A percentile compares a stretch with the other conserved stretches of the same genome.
These are phyloP conservation scores for Dactylonectria macrodidyma DNA, from an alignment of 2,329 filamentous ascomycete genomes.

Conservation along the genomic window DNA sequence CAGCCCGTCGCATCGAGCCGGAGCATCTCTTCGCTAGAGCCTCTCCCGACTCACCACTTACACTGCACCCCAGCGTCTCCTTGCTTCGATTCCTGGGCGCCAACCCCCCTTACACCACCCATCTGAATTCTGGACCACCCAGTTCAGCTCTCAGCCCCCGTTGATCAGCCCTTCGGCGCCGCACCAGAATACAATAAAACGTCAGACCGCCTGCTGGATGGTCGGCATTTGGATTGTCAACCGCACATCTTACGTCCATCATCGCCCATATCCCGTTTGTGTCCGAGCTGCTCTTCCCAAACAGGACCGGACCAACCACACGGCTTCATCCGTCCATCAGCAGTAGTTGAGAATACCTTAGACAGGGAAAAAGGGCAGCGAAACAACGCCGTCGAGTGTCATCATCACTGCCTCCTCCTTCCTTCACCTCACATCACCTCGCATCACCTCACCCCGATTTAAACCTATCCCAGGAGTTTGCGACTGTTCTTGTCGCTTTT, in stretches of 20 bases:
- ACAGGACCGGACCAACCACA: background rate
- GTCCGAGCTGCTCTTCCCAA: conserved; percentile 27
- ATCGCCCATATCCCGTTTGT: conserved; percentile 32
- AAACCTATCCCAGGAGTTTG: background rate
- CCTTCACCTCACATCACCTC: conserved; percentile 16
- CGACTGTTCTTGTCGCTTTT: conserved; percentile 2
- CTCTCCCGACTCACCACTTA: conserved; percentile 30
- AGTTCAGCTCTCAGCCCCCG: conserved; percentile 35
- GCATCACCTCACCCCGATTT: background rate
- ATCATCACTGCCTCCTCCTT: conserved; percentile 15
- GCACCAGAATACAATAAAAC: conserved; percentile 45
- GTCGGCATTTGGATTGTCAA: conserved; percentile 29
- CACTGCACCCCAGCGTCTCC: conserved; percentile 33
- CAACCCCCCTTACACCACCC: conserved; percentile 32
- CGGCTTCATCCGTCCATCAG: background rate
- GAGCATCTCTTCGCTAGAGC: conserved; percentile 15
- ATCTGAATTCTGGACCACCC: conserved; percentile 14
- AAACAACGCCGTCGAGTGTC: conserved; percentile 1
- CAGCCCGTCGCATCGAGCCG: background rate
- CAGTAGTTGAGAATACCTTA: background rate
- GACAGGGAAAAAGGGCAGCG: background rate
- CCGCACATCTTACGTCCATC: conserved; percentile 34
- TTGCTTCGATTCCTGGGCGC: conserved; percentile 24
- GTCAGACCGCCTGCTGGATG: conserved; percentile 43
- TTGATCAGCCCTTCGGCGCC: conserved; percentile 36